Conservation (phyloP, 1,284 basidiomycete genomes). For the Peniophora sp. region DNA sequence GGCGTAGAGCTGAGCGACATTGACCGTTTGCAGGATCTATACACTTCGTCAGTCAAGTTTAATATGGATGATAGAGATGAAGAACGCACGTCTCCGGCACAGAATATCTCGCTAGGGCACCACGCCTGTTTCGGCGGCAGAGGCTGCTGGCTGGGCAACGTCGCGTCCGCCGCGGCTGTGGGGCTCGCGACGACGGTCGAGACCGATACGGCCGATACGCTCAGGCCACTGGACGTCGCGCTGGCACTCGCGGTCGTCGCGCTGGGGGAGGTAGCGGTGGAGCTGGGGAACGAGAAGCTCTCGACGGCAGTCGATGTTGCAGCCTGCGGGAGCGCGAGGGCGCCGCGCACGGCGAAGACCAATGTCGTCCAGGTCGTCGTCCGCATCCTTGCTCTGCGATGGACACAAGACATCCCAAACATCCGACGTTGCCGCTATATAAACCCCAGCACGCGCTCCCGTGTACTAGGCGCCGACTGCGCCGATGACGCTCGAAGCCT, state of each 20-base stretch:
- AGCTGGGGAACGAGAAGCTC: slow-evolving; percentile 3
- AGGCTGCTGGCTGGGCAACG: slow-evolving; percentile 60
- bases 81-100: slow-evolving; percentile 64
- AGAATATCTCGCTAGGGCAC: slow-evolving; percentile 80
- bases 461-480: too few species aligned
- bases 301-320: slow-evolving; percentile 9
- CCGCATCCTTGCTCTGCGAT: neutral
- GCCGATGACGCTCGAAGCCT: too few species aligned
- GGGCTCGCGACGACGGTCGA: slow-evolving; percentile 43
- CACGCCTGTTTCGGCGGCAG: slow-evolving; percentile 70
- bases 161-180: slow-evolving; percentile 41
- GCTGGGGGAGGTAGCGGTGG: neutral
- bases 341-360: slow-evolving; percentile 10
- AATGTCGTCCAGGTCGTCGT: slow-evolving; percentile 1
- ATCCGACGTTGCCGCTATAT: too few species aligned
- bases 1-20: slow-evolving; percentile 66
- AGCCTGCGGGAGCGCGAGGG: slow-evolving; percentile 16
- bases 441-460: too few species aligned
- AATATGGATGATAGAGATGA: neutral
- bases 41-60: neutral
- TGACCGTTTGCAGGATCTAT: slow-evolving; percentile 79
- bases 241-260: too few species aligned
- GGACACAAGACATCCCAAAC: neutral
- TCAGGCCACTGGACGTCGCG: too few species aligned
- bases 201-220: slow-evolving; percentile 24